Evolutionary conservation across 2,329 filamentous ascomycete species (phyloP), one percentile per base, ranked within the genome.

Genomic region (Lasiodiplodia gonubiensis): DNA sequence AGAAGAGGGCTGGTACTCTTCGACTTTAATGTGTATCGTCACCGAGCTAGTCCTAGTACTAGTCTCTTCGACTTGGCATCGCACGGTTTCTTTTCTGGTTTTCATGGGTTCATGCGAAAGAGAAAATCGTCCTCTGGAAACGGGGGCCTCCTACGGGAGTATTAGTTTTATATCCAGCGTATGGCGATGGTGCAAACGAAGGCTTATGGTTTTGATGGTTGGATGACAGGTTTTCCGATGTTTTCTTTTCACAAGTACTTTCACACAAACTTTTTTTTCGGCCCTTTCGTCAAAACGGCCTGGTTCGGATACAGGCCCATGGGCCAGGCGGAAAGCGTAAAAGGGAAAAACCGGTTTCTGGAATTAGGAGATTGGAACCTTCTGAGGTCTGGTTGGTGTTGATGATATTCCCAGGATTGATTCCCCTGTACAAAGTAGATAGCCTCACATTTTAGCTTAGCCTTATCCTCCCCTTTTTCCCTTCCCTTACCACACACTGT

Each of bases 381-480:
- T 57, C 49, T 12, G 27, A 48, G 49, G n/a, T 27, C 23, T 48
- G 23, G 7, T 21, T 46, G 30, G 30, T 46, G 42, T 46, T n/a
- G 42, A 33, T 49, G 57, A 33, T 60, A 25, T 7, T 21, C 21
- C 11, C 16, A 27, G 57, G 35, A 48, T 60, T 48, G 57, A 60
- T 60, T 60, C 57, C 55, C 57, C 49, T 60, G 57, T 60, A 60
- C 57, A 60, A 60, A 33, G 54, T 59, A 59, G 57, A 60, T 60
- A 60, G 57, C 57, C 35, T 21, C 21, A 33, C 30, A 33, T 33
- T 33, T 60, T 49, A 59, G 25, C 39, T 42, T 60, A 27, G 4
- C 23, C 55, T 46, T 23, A 21, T 42, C 23, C 23, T 12, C 14
- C 14, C 39, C 4, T 42, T 23, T 14, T 25, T 33, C 27, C 10